Evolutionary conservation across 2,329 filamentous ascomycete species (phyloP).

Genomic region (Pochonia chlamydosporia): DNA sequence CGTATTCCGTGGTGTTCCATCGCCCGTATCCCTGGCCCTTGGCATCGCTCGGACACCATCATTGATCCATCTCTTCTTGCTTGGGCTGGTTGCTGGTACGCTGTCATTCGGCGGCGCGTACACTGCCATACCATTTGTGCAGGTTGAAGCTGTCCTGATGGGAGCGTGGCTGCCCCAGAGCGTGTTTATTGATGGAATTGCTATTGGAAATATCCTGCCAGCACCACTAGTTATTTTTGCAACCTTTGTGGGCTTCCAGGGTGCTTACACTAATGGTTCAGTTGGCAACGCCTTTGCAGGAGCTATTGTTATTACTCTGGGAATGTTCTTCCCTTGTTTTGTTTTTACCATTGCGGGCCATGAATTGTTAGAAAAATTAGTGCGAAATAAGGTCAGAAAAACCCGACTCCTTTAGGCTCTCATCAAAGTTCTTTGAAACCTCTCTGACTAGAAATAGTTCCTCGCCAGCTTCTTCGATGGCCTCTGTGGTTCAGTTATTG

Average conservation of each 20-base stretch:
- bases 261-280: constrained; percentile 6
- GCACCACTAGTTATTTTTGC: constrained; percentile 8
- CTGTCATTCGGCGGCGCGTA: constrained; percentile 9
- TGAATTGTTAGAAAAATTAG: not conserved
- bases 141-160: constrained; percentile 8
- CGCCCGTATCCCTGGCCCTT: constrained; percentile 7
- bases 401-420: not conserved
- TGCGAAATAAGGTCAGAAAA: constrained; percentile 1
- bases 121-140: constrained; percentile 8
- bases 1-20: constrained; percentile 9
- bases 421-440: not conserved
- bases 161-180: constrained; percentile 9
- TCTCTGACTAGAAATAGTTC: constrained; percentile 2
- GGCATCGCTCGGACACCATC: constrained; percentile 8
- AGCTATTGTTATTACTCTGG: constrained; percentile 7
- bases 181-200: constrained; percentile 9
- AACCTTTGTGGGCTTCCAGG: constrained; percentile 6
- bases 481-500: constrained; percentile 6
- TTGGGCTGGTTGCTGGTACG: constrained; percentile 6
- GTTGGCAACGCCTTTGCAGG: constrained; percentile 8
- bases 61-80: constrained; percentile 6
- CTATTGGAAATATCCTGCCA: constrained; percentile 8
- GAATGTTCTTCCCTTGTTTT: constrained; percentile 4
- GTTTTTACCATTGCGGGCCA: constrained; percentile 1
- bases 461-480: constrained; percentile 9